A percentile compares a stretch with the other conserved stretches of the same genome.
Conservation (phyloP, 1,284 basidiomycete species). For the Tilletia horrida region DNA sequence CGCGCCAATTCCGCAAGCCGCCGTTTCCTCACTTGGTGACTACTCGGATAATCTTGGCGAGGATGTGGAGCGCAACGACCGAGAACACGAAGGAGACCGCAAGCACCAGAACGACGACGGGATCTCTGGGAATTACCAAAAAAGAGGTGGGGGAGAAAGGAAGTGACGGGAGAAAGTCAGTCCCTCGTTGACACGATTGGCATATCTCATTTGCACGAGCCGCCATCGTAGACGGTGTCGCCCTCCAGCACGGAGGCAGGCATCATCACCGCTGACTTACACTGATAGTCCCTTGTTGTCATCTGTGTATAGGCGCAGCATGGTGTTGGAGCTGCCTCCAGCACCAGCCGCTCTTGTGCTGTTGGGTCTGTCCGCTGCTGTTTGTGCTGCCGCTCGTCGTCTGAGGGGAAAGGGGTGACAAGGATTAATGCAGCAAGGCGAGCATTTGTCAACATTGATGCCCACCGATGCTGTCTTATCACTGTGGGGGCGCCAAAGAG, state of each 20-base stretch:
- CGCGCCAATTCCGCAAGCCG: background rate
- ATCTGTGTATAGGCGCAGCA: conserved; percentile 93
- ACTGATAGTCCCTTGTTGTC: conserved; percentile 94
- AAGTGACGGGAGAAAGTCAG: conserved; percentile 9
- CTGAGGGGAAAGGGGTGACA: conserved; percentile 21
- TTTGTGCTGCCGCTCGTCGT: conserved; percentile 66
- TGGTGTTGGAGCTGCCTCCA: conserved; percentile 92
- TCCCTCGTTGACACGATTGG: background rate
- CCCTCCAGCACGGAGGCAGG: too few relatives aligned
- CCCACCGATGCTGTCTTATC: too few relatives aligned
- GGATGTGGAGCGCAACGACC: conserved; percentile 98
- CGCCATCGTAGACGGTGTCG: too few relatives aligned
- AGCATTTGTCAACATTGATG: too few relatives aligned
- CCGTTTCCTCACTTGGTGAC: conserved; percentile 69
- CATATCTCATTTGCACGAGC: background rate
- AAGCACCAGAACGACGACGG: conserved; percentile 93
- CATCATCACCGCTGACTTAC: too few relatives aligned
- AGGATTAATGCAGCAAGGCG: background rate
- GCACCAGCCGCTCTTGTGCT: conserved; percentile 88
- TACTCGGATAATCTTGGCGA: conserved; percentile 85
- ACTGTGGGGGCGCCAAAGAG: background rate
- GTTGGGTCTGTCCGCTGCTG: conserved; percentile 75
- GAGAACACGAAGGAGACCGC: conserved; percentile 97
- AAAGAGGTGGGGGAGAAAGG: conserved; percentile 16
- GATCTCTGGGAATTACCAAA: conserved; percentile 66